These are phyloP conservation scores for Metarhizium album DNA, from an alignment of 2,329 filamentous ascomycete genomes.

Conservation along the genomic window DNA sequence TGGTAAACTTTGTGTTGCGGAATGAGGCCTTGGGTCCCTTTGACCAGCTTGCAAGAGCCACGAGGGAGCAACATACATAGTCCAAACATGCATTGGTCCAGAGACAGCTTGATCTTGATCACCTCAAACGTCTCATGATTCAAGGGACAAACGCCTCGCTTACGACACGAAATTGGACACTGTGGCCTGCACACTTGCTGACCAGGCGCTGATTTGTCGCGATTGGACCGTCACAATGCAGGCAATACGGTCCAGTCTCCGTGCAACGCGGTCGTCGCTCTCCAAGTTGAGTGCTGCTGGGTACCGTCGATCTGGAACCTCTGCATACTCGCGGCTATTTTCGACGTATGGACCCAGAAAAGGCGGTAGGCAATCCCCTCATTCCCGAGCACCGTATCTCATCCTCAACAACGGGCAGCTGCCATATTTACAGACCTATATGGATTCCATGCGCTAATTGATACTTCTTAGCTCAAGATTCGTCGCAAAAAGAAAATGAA, in stretches of 20 bases:
- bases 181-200: too few relatives aligned
- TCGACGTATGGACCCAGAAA: constrained; percentile 1
- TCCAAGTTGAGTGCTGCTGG: background rate
- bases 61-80: background rate
- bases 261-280: constrained; percentile 2
- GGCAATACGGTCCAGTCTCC: background rate
- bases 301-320: background rate
- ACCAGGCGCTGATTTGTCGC: background rate
- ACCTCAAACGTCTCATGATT: background rate
- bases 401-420: background rate
- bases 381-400: background rate
- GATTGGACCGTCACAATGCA: constrained; percentile 1
- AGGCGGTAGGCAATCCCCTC: constrained; percentile 4
- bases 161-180: background rate
- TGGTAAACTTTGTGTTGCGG: background rate
- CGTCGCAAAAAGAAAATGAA: background rate
- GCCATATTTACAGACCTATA: background rate
- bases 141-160: background rate
- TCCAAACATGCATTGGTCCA: background rate
- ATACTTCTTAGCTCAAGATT: constrained; percentile 1
- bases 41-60: background rate
- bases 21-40: background rate
- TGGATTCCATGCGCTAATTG: background rate
- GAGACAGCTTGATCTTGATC: background rate
- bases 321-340: background rate